Evolutionary conservation across 1,139 yeast species (phyloP), one percentile per base, ranked within the genome.

Genomic region (Kurtzmaniella quercitrusa): DNA sequence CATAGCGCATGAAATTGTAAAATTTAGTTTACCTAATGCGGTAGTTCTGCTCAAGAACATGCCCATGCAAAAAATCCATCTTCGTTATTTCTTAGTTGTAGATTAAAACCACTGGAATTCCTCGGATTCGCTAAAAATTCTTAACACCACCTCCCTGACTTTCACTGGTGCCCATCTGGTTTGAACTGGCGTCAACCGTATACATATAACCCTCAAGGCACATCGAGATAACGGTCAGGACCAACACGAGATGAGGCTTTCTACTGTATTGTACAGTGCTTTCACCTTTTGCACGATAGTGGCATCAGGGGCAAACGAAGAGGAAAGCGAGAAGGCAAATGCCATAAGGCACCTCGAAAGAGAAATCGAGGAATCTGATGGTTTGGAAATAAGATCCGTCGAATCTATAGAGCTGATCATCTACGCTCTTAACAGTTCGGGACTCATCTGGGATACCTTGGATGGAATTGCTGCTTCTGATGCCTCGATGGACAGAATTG

Each of bases 391-490:
- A 8, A 20, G 38, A n/a, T 17, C 42, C 5, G 22, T 23, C 16
- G 12, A 37, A 3, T 11, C 45, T 5, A 36, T 65, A 3, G 61
- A 56, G 42, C 40, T 49, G 2, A 43, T 67, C 12, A 42, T 68
- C 11, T 33, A 46, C n/a, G 38, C 54, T 2, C 52, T 65, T 14
- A 60, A 57, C 43, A 44, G 52, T 18, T 65, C 74, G 1, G 68
- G 67, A 1, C 45, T 70, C 11, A 48, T 71, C 17, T 50, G 55
- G 17, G 57, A 59, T 21, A 51, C 65, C 6, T 48, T 71, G 37
- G 57, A 61, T 38, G 63, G 57, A 38, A 54, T 69, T 3, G 70
- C 75, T 0, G 50, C 44, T 11, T 50, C 54, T 7, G 47, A 54
- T 32, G 34, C 49, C 26, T 45, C 59, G 38, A 55, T 63, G 45